Base-by-base conservation (phyloP, 345 rosid genomes). In the Limnanthes douglasii region DNA sequence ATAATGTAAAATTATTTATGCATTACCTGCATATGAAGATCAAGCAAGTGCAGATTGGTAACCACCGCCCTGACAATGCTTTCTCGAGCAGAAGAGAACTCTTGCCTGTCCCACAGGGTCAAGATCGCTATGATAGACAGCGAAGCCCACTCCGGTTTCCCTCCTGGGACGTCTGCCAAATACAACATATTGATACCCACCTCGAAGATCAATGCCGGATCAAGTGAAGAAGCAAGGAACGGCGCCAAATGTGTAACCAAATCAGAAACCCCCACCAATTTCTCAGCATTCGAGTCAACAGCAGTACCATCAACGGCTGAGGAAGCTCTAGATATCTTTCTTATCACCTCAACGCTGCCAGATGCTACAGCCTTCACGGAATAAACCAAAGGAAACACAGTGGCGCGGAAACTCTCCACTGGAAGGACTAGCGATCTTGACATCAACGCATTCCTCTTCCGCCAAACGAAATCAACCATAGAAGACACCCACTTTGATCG, bases 31-130 rank as follows among this genome's bases (percentile, higher is more conserved):
- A 83, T 76, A 61, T 84, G 92, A 50, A 88, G 84, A 59, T 88
- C 97, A 43, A 88, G 83, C 48, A 79, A 68, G 65, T 88, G 97
- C 21, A 88, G 58, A 66, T 79, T 88, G 0, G 95, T 83, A 45
- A 88, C 97, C 2, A 75, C 94, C 12, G 97, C 94, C 60, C 97
- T 71, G 39, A 88, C 95, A 38, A 88, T 76, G 66, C 97, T 83
- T 59, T 88, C 97, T 58, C 97, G 74, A 11, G 97, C 97, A 34
- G 97, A 83, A 20, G 94, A 78, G 52, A 88, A 88, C 65, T 88
- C 97, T 60, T 88, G 97, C 36, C 97, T 67, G 53, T 88, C 97
- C 97, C 97, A 88, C 11, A 88, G 95, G 4, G 94, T 88, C 70
- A 88, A 69, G 42, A 84, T 70, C 3, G 97, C 95, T 35, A 79